Conservation (phyloP, 169 alveolate species). For the Cryptosporidium ubiquitum region DNA sequence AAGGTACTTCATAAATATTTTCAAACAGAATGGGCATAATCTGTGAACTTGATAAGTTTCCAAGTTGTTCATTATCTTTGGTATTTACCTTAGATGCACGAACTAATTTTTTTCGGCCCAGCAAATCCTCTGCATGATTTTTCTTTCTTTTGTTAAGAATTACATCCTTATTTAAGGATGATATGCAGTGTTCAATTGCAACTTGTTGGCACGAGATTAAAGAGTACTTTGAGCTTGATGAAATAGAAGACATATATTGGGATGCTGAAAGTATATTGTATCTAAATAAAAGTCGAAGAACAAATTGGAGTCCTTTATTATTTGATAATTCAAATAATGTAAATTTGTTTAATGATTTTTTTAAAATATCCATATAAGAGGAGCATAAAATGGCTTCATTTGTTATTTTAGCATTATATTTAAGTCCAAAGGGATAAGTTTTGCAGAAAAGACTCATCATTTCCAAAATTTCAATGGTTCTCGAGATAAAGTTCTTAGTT, state of each 20-base stretch:
- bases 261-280: conserved; percentile 34
- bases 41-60: not conserved
- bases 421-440: conserved; percentile 52
- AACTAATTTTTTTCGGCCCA: not conserved
- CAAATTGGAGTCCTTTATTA: conserved; percentile 39
- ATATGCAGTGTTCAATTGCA: conserved; percentile 14
- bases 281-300: conserved; percentile 44
- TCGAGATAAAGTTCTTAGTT: conserved; percentile 14
- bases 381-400: conserved; percentile 11
- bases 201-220: not conserved
- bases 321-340: conserved; percentile 10
- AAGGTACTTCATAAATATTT: conserved; percentile 28
- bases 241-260: not conserved
- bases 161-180: conserved; percentile 21
- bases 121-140: not conserved
- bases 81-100: not conserved
- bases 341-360: conserved; percentile 16
- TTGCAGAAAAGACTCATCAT: conserved; percentile 17
- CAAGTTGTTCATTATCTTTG: not conserved
- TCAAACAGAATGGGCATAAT: not conserved
- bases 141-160: not conserved
- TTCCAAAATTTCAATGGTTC: conserved; percentile 9
- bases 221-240: not conserved
- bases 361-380: conserved; percentile 37
- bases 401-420: conserved; percentile 20